Conservation (phyloP, 805 yeast species). For the Starmerella roubikii region DNA sequence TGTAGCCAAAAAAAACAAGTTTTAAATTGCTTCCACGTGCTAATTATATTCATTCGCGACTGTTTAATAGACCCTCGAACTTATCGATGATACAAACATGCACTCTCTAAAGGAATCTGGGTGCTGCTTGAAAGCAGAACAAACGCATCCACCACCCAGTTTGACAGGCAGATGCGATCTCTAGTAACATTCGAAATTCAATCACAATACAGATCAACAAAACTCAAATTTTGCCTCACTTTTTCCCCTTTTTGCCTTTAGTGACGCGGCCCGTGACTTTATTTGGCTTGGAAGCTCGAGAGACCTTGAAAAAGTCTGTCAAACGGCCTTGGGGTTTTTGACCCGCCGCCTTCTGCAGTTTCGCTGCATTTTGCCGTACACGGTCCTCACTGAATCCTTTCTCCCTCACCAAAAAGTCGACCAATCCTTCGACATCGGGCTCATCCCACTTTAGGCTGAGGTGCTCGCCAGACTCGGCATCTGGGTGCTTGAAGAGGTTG, state of each 20-base stretch:
- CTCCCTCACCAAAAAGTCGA: slow-evolving; percentile 68
- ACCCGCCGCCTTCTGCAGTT: slow-evolving; percentile 70
- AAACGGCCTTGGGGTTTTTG: slow-evolving; percentile 81
- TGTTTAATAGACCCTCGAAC: too few relatives aligned
- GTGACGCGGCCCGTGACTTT: slow-evolving; percentile 6
- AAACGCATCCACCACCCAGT: too few relatives aligned
- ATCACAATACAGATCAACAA: too few relatives aligned
- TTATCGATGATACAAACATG: too few relatives aligned
- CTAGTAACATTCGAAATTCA: too few relatives aligned
- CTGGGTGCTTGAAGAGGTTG: slow-evolving; percentile 70
- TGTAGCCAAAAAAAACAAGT: too few relatives aligned
- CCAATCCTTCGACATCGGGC: slow-evolving; percentile 74
- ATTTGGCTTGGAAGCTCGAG: background rate
- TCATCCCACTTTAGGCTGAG: slow-evolving; percentile 71
- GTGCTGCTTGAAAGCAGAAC: too few relatives aligned
- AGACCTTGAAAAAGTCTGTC: slow-evolving; percentile 77
- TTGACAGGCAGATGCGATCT: too few relatives aligned
- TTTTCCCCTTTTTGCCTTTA: slow-evolving; percentile 4
- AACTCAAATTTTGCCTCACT: too few relatives aligned
- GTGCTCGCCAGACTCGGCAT: slow-evolving; percentile 48
- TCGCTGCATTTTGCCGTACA: slow-evolving; percentile 72
- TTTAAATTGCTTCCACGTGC: too few relatives aligned
- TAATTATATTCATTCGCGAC: too few relatives aligned
- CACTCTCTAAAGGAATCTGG: too few relatives aligned
- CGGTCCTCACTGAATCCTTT: slow-evolving; percentile 92